A percentile compares a stretch with the other conserved stretches of the same genome.
Conservation (phyloP, 2,329 filamentous ascomycete genomes). For the Huntiella decipiens region DNA sequence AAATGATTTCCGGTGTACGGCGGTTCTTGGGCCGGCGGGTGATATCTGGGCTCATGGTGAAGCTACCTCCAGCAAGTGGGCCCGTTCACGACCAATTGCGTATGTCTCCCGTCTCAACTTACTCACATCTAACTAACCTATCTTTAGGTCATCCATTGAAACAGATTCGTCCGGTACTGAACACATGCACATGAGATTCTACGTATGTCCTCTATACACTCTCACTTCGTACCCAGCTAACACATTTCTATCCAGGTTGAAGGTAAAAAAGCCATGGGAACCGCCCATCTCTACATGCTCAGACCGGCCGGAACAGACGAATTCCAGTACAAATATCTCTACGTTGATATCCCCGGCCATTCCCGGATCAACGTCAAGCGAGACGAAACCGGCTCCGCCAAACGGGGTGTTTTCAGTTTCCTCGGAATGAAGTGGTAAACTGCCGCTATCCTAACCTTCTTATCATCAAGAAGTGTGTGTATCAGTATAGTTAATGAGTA, state of each 20-base stretch:
- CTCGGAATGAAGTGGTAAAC: conserved; percentile 41
- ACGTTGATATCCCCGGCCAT: conserved; percentile 58
- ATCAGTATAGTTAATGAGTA: neutral
- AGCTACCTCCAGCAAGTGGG: conserved; percentile 65
- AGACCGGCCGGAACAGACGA: conserved; percentile 44
- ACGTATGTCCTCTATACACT: conserved; percentile 31
- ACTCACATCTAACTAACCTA: neutral
- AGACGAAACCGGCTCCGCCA: conserved; percentile 19
- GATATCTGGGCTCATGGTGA: conserved; percentile 71
- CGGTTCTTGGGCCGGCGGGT: conserved; percentile 53
- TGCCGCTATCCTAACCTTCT: neutral
- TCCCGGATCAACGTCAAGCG: conserved; percentile 47
- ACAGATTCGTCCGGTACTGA: conserved; percentile 19
- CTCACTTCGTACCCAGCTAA: conserved; percentile 8
- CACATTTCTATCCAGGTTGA: conserved; percentile 36
- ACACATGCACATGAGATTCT: conserved; percentile 71
- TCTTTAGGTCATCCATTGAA: conserved; percentile 10
- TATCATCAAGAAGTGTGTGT: neutral
- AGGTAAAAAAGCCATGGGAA: conserved; percentile 54
- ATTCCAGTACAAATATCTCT: conserved; percentile 63
- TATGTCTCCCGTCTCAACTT: conserved; percentile 17
- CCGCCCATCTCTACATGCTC: conserved; percentile 61
- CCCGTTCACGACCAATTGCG: conserved; percentile 42
- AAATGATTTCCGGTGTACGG: conserved; percentile 48
- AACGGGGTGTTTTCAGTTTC: conserved; percentile 30